Conservation (phyloP, 345 rosid genomes). For the Turritis glabra region DNA sequence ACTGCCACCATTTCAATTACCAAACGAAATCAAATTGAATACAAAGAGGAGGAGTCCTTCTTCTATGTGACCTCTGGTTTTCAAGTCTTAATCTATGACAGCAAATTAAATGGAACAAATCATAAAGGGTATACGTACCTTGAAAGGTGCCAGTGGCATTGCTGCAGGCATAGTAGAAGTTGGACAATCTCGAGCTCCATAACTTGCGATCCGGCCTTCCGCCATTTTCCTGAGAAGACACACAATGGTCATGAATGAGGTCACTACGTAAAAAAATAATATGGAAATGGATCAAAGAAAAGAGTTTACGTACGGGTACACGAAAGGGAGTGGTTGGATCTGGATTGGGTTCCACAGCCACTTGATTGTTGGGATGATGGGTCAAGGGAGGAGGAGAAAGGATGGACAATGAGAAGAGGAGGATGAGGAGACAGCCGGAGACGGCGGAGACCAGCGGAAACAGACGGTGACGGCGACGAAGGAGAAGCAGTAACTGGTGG, state of each 20-base stretch:
- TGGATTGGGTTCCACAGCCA: slow-evolving; percentile 33
- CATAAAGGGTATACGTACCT: slow-evolving; percentile 36
- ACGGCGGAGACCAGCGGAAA: slow-evolving; percentile 60
- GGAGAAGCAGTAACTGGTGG: slow-evolving; percentile 41
- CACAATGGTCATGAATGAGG: background rate
- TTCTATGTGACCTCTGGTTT: background rate
- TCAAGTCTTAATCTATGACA: background rate
- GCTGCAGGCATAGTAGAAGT: slow-evolving; percentile 75
- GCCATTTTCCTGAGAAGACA: slow-evolving; percentile 47
- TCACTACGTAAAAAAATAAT: too few relatives aligned
- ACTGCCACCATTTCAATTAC: slow-evolving; percentile 43
- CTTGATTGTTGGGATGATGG: slow-evolving; percentile 36
- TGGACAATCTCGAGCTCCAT: slow-evolving; percentile 69
- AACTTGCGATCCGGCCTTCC: slow-evolving; percentile 52
- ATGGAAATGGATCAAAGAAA: too few relatives aligned
- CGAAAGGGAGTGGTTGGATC: slow-evolving; percentile 35
- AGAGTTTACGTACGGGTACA: slow-evolving; percentile 56
- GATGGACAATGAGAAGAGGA: slow-evolving; percentile 51
- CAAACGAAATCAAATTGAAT: background rate
- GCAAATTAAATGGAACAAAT: background rate
- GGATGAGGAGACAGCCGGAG: slow-evolving; percentile 61
- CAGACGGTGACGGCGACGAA: slow-evolving; percentile 58
- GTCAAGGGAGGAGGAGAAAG: slow-evolving; percentile 51
- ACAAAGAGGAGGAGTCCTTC: background rate
- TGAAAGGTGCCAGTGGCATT: slow-evolving; percentile 57